These are phyloP conservation scores for Dipodascus geniculatus DNA, from an alignment of 805 yeast species.

Conservation along the genomic window DNA sequence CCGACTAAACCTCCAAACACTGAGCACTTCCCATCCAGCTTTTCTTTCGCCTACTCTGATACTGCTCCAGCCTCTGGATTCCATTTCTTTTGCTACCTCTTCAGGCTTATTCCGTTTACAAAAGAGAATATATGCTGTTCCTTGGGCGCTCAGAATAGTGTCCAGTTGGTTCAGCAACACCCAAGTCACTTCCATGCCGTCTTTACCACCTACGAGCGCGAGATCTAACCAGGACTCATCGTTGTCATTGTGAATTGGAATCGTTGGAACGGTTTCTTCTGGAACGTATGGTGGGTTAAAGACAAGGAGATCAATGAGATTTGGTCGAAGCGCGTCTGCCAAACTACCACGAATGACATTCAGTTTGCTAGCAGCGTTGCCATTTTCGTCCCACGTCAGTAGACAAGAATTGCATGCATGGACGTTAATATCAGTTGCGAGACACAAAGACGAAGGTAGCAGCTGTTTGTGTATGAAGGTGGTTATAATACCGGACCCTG, in stretches of 20 bases:
- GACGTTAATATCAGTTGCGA: constrained; percentile 73
- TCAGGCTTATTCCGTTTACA: constrained; percentile 86
- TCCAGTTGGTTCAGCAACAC: constrained; percentile 44
- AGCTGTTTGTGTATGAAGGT: constrained; percentile 59
- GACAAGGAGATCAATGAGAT: constrained; percentile 55
- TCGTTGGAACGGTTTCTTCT: constrained; percentile 38
- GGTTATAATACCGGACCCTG: constrained; percentile 85
- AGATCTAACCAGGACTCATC: constrained; percentile 66
- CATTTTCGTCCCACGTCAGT: constrained; percentile 31
- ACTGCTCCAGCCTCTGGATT: constrained; percentile 40
- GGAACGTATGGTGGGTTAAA: constrained; percentile 98
- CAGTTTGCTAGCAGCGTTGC: constrained; percentile 19
- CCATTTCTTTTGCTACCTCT: constrained; percentile 39
- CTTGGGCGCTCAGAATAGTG: constrained; percentile 40
- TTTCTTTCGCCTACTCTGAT: constrained; percentile 50
- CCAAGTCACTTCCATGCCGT: constrained; percentile 83
- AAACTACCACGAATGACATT: constrained; percentile 50
- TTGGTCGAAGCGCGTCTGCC: constrained; percentile 35
- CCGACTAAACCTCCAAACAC: constrained; percentile 50
- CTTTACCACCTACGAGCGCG: constrained; percentile 80
- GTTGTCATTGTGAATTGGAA: constrained; percentile 45
- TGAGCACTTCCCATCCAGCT: constrained; percentile 93
- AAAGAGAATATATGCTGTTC: constrained; percentile 79
- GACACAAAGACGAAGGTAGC: constrained; percentile 31
- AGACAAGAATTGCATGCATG: constrained; percentile 51